These are phyloP conservation scores for Colletotrichum aenigma DNA, from an alignment of 2,329 filamentous ascomycete genomes.

Conservation along the genomic window DNA sequence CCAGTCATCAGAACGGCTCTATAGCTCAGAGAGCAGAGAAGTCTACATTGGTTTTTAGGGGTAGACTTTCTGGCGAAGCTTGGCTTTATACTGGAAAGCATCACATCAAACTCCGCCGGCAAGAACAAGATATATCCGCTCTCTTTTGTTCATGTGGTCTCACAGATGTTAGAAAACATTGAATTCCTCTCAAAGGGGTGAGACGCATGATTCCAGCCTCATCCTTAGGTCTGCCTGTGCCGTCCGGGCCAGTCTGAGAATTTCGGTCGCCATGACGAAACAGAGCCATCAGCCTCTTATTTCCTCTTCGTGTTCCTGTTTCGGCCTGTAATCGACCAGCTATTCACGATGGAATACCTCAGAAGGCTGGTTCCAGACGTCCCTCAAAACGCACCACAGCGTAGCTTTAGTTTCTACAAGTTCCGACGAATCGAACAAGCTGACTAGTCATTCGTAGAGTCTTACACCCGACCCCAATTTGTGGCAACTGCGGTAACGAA, in stretches of 20 bases:
- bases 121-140: rapidly evolving
- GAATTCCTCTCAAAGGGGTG: rapidly evolving
- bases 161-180: too few relatives aligned
- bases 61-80: not conserved
- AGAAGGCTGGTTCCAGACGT: not conserved
- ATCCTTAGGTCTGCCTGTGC: not conserved
- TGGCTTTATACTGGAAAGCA: not conserved
- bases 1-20: not conserved
- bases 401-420: not conserved
- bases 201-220: too few relatives aligned
- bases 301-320: not conserved
- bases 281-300: not conserved
- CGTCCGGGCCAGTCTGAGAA: not conserved
- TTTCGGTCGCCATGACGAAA: rapidly evolving
- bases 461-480: not conserved
- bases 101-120: not conserved
- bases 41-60: not conserved
- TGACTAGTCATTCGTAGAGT: not conserved
- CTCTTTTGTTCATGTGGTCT: rapidly evolving
- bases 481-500: not conserved
- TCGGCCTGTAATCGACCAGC: not conserved
- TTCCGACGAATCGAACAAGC: not conserved
- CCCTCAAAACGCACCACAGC: rapidly evolving
- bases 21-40: too few relatives aligned
- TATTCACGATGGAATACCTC: not conserved